Conservation (phyloP, 2,329 filamentous ascomycete species). For the Sporothrix mexicana region DNA sequence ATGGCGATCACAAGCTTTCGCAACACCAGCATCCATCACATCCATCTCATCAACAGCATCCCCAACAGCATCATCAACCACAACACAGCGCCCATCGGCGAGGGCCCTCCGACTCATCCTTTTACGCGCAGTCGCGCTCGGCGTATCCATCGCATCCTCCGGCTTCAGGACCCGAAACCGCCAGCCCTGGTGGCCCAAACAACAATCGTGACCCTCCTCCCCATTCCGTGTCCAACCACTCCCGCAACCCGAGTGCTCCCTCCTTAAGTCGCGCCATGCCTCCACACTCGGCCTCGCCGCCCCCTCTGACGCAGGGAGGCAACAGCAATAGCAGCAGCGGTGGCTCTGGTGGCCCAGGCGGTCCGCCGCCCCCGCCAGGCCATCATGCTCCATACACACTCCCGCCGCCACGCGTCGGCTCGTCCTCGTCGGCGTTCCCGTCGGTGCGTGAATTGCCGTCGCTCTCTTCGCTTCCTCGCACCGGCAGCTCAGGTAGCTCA, state of each 20-base stretch:
- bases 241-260: conserved; percentile 53
- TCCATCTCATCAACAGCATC: conserved; percentile 38
- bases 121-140: conserved; percentile 48
- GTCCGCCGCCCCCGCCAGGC: conserved; percentile 32
- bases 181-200: not conserved
- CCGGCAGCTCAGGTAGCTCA: conserved; percentile 56
- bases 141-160: conserved; percentile 44
- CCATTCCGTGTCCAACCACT: conserved; percentile 45
- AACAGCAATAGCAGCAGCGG: conserved; percentile 25
- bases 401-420: conserved; percentile 55
- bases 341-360: conserved; percentile 34
- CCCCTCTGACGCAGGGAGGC: conserved; percentile 28
- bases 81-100: conserved; percentile 42
- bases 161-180: conserved; percentile 34
- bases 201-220: conserved; percentile 30
- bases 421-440: conserved; percentile 51
- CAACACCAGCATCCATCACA: conserved; percentile 39
- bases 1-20: conserved; percentile 39
- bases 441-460: conserved; percentile 60
- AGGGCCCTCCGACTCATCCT: conserved; percentile 53
- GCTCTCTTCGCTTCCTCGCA: conserved; percentile 56
- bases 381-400: conserved; percentile 51
- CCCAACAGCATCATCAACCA: conserved; percentile 21
- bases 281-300: conserved; percentile 43
- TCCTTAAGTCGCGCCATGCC: conserved; percentile 53